Evolutionary conservation across 1,284 basidiomycete genomes (phyloP).

Genomic region (Takashimella koratensis): DNA sequence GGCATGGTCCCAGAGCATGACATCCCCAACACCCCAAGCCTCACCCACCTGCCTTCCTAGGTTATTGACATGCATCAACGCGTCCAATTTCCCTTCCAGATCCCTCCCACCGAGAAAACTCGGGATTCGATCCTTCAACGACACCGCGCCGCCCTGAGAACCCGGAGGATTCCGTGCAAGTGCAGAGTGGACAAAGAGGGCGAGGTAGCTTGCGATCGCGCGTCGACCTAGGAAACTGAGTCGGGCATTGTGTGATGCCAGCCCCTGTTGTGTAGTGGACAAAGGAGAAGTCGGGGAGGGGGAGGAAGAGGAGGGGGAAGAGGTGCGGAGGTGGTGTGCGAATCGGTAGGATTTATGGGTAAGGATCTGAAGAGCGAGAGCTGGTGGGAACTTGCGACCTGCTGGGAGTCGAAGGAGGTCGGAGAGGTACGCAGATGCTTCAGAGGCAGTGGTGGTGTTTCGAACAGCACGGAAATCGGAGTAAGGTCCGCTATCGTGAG

Average conservation of each 20-base stretch:
- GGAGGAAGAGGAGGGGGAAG: slow-evolving; percentile 3
- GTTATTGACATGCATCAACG: slow-evolving; percentile 35
- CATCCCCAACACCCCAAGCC: slow-evolving; percentile 35
- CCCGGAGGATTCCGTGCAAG: slow-evolving; percentile 7
- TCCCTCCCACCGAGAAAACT: slow-evolving; percentile 25
- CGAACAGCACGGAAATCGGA: neutral
- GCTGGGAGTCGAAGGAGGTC: slow-evolving; percentile 38
- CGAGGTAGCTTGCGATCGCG: slow-evolving; percentile 38
- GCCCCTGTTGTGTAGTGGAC: neutral
- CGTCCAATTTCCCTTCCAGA: slow-evolving; percentile 34
- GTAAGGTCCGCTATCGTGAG: too few relatives aligned
- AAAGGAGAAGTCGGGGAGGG: neutral
- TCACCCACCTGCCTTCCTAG: slow-evolving; percentile 39
- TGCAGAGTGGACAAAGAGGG: slow-evolving; percentile 43
- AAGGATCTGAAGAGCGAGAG: slow-evolving; percentile 44
- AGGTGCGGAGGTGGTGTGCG: slow-evolving; percentile 29
- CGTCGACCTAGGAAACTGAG: slow-evolving; percentile 45
- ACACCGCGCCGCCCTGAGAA: slow-evolving; percentile 2
- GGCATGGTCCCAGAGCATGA: slow-evolving; percentile 44
- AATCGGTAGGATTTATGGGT: slow-evolving; percentile 48
- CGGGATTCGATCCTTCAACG: slow-evolving; percentile 13
- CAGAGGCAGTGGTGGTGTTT: slow-evolving; percentile 10
- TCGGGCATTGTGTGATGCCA: slow-evolving; percentile 38
- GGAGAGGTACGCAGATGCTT: slow-evolving; percentile 38
- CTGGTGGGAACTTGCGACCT: slow-evolving; percentile 35